Base-by-base conservation (phyloP, 768 basidiomycete species). In the Tricholoma sp. region DNA sequence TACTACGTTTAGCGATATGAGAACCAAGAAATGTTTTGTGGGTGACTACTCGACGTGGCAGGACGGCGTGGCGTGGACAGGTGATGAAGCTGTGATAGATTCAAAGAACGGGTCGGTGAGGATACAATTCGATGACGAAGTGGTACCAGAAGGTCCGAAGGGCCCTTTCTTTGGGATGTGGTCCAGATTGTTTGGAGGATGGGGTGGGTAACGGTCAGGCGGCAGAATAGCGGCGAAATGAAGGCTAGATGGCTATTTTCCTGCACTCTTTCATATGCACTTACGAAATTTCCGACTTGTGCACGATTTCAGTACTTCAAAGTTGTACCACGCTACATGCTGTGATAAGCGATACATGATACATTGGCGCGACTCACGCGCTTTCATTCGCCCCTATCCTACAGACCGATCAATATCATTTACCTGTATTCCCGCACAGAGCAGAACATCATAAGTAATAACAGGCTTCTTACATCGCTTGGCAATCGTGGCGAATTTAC, bases 81-180 rank as follows among this genome's bases (percentile, higher is more conserved):
- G 74, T 1, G 77, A 79, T 57, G 72, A 74, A 57, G 50, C 76
- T 11, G 54, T 52, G 5, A 56, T 69, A 24, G 71, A 73, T 52
- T 59, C 74, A 5, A 62, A 61, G 52, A 71, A 78, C 57, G 76
- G 76, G 14, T 65, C 58, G 22, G 63, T 78, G 12, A 71, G 65
- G 22, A 52, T 79, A 5, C 62, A 58, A 43, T 79, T 69, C 53
- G 69, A 72, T 16, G 73, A 76, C 43, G 77, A 78, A 50, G 60
- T 52, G 57, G 60, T 45, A 53, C 34, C 11, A 55, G 41, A 14
- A 64, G 59, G 34, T 55, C 57, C 16, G 43, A 50, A 41, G 61
- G 63, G 47, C 27, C 3, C 45, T 7, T 67, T 69, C 34, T 65
- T 70, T 52, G 64, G 56, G 24, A 14, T 50, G 6, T 29, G 27